These are phyloP conservation scores for Peronosclerospora sorghi DNA, from an alignment of 352 stramenopile genomes.

Conservation along the genomic window DNA sequence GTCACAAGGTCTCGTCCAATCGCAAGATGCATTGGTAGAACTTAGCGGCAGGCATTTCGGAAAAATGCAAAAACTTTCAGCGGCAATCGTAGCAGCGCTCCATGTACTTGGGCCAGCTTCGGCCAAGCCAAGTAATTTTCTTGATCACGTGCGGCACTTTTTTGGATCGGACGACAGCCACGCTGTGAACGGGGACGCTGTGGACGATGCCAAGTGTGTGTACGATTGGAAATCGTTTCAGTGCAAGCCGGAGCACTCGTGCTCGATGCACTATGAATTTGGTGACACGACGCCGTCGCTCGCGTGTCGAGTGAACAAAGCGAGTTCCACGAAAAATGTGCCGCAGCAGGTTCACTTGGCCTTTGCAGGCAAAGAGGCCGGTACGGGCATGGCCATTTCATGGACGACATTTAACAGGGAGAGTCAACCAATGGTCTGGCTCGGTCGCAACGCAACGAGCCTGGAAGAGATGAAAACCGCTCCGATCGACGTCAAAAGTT, in stretches of 20 bases:
- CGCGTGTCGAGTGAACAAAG: slow-evolving; percentile 30
- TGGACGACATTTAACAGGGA: slow-evolving; percentile 43
- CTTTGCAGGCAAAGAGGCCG: slow-evolving; percentile 27
- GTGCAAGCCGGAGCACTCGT: slow-evolving; percentile 17
- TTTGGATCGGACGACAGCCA: too few species aligned
- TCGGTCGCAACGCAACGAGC: slow-evolving; percentile 18
- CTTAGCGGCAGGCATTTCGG: too few species aligned
- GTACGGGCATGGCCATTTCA: slow-evolving; percentile 47
- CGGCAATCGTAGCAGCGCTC: too few species aligned
- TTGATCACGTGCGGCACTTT: too few species aligned
- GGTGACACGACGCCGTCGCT: slow-evolving; percentile 34
- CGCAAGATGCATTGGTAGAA: too few species aligned
- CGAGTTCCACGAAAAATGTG: slow-evolving; percentile 9
- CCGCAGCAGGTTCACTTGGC: slow-evolving; percentile 53
- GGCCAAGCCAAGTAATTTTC: too few species aligned
- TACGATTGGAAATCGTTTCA: slow-evolving; percentile 23
- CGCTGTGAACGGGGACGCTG: too few species aligned
- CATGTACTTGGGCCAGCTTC: too few species aligned
- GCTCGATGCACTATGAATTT: slow-evolving; percentile 29
- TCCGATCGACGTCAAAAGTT: slow-evolving; percentile 19
- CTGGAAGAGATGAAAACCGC: slow-evolving; percentile 10
- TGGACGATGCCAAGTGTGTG: slow-evolving; percentile 30
- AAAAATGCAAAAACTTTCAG: too few species aligned
- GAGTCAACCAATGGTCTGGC: slow-evolving; percentile 32
- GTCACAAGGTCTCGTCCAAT: too few species aligned